These are phyloP conservation scores for Pterocarpus macrocarpus DNA, from an alignment of 306 rosid species.

Conservation along the genomic window DNA sequence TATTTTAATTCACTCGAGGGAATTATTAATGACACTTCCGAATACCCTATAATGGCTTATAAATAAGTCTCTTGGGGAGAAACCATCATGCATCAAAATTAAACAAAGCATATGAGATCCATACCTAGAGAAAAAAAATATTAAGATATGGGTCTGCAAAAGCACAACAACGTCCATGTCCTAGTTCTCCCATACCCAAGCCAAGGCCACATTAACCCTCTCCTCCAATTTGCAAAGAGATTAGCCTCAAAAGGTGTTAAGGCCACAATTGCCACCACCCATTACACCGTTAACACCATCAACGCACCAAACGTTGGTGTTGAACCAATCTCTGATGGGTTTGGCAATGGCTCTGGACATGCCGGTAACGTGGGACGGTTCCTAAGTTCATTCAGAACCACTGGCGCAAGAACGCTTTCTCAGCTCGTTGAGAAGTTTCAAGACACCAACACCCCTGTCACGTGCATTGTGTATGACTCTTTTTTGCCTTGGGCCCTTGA, in stretches of 20 bases:
- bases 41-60: neutral
- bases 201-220: constrained; percentile 69
- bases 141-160: constrained; percentile 37
- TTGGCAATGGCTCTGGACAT: constrained; percentile 64
- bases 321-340: constrained; percentile 74
- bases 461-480: constrained; percentile 60
- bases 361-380: constrained; percentile 41
- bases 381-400: constrained; percentile 49
- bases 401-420: constrained; percentile 55
- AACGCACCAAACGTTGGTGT: constrained; percentile 48
- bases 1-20: too few relatives aligned
- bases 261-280: constrained; percentile 65
- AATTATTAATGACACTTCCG: too few relatives aligned
- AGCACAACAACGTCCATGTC: constrained; percentile 42
- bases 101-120: neutral
- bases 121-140: neutral
- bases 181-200: constrained; percentile 62
- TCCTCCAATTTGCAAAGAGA: constrained; percentile 61
- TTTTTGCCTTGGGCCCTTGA: constrained; percentile 65
- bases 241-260: constrained; percentile 55
- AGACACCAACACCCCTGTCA: constrained; percentile 36
- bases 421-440: constrained; percentile 37
- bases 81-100: neutral
- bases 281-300: constrained; percentile 57
- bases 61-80: neutral